Evolutionary conservation across 305 asterid genomes (phyloP).

Genomic region (Ilex paraguariensis): DNA sequence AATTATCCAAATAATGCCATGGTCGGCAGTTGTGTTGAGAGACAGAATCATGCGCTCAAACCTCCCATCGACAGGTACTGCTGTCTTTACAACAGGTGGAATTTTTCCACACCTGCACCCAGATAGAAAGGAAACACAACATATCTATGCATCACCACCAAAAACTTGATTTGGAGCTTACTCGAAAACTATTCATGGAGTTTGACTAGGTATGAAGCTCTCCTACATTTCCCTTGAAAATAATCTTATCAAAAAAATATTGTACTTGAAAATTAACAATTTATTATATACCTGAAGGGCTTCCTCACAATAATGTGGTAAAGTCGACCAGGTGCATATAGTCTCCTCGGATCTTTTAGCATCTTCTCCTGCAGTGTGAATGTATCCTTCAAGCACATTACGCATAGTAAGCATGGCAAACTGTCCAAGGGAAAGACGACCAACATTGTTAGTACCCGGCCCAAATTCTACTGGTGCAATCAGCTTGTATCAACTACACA

Average conservation of each 20-base stretch:
- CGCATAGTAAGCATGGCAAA: slow-evolving; percentile 94
- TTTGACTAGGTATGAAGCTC: neutral
- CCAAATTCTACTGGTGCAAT: no score
- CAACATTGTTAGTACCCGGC: slow-evolving; percentile 5
- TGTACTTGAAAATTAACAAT: neutral
- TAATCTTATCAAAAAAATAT: neutral
- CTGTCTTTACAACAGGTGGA: slow-evolving; percentile 74
- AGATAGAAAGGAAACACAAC: neutral
- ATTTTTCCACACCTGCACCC: slow-evolving; percentile 65
- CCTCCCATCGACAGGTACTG: slow-evolving; percentile 98
- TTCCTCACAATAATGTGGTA: slow-evolving; percentile 88
- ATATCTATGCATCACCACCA: neutral
- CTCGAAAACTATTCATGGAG: neutral
- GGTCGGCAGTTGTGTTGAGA: slow-evolving; percentile 78
- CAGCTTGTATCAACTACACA: no score
- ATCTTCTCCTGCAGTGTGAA: slow-evolving; percentile 87
- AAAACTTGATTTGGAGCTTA: neutral
- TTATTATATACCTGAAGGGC: slow-evolving; percentile 69
- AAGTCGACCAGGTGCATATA: slow-evolving; percentile 99
- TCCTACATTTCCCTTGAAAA: no score
- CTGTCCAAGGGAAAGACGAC: slow-evolving; percentile 26
- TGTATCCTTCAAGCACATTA: slow-evolving; percentile 95
- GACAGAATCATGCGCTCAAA: slow-evolving; percentile 97
- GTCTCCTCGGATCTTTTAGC: slow-evolving; percentile 94
- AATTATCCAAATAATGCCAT: slow-evolving; percentile 66